phyloP scores from a whole-genome alignment of 2,329 filamentous ascomycete species.

The Aureobasidium sp. region DNA sequence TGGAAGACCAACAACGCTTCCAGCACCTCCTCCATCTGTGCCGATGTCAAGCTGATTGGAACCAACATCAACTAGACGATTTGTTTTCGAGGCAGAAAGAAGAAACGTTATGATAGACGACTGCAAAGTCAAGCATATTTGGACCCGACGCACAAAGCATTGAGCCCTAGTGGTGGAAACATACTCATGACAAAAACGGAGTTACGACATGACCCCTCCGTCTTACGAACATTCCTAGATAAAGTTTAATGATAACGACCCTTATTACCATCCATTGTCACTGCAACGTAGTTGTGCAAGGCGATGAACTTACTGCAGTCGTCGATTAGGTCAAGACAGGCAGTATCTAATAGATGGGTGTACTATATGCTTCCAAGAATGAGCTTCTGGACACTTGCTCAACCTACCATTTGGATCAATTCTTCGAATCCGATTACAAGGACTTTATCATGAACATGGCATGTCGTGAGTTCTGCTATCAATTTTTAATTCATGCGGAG shows the following conservation, averaged over 20 bases:
- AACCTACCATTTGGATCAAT: no score
- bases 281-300: neutral
- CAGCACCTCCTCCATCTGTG: neutral
- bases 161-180: neutral
- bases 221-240: neutral
- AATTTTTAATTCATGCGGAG: neutral
- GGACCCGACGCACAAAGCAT: neutral
- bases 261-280: neutral
- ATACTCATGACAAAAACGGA: neutral
- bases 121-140: neutral
- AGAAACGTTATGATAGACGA: neutral
- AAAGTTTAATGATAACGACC: conserved; percentile 5
- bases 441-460: no score
- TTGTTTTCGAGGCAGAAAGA: neutral
- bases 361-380: no score
- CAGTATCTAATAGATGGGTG: no score
- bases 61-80: neutral
- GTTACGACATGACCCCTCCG: neutral
- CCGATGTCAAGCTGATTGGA: conserved; percentile 6
- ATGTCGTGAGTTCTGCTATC: no score
- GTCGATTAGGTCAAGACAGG: no score
- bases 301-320: no score
- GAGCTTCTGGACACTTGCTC: no score
- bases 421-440: neutral
- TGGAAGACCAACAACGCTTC: conserved; percentile 2